Base-by-base conservation (phyloP, 2,329 filamentous ascomycete species). In the Fusarium decemcellulare region DNA sequence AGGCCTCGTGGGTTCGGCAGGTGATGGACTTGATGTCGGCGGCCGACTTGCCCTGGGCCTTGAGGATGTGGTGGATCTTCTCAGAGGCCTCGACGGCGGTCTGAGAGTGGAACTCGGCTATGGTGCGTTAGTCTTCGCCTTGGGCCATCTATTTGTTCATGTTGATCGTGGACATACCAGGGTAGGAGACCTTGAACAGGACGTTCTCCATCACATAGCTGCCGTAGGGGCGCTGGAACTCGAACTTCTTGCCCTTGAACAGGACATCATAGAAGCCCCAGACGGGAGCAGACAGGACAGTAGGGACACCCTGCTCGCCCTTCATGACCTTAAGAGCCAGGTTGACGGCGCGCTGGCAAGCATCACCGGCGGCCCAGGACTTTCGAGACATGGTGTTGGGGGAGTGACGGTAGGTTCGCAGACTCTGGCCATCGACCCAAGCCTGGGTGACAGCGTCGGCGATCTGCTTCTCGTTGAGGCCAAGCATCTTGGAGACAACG, bases 141-240 rank as follows among this genome's bases (percentile, higher is more conserved):
- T 30, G 11, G 32, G 10, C 12, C 34, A 39, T 29, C 2, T n/a
- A 11, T 50, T 8, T 4, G 10, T 14, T 10, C 6, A 15, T 15
- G 15, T 34, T 34, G 12, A 34, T 34, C 32, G 4, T 27, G 14
- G 11, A 80, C 88, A 80, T 86, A 94, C 93, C 93, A 78, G 95
- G 95, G 81, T 98, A 98, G 47, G 96, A 99, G 65, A 99, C 96
- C 90, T 99, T 99, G 92, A 99, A 99, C 70, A 99, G 91, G 65
- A 99, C 94, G 78, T 98, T 99, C 90, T 99, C 96, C 96, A 99
- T 99, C 73, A 99, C 96, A 82, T 99, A 99, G 87, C 93, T 97
- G 79, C 95, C 95, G 79, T 99, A 99, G 63, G 92, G 90, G 68
- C 96, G 91, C 87, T 98, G 95, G 88, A 98, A 99, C 81, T 94